Conservation (phyloP, 2,329 filamentous ascomycete species). For the Sporothrix inflata region DNA sequence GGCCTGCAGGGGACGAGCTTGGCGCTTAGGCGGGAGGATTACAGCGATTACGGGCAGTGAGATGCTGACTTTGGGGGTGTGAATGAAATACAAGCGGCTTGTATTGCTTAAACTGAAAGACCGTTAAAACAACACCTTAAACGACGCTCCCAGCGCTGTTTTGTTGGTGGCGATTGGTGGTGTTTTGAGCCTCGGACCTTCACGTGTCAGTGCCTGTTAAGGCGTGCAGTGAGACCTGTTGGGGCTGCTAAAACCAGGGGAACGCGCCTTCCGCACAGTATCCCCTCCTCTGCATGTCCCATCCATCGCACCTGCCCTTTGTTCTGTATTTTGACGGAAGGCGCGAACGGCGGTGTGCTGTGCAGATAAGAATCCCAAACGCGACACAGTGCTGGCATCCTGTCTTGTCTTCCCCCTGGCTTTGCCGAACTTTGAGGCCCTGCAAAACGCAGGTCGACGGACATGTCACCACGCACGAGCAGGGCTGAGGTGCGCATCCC, state of each 20-base stretch:
- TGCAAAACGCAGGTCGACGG: conserved; percentile 19
- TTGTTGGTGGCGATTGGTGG: background rate
- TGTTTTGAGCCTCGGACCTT: background rate
- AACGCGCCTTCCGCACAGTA: background rate
- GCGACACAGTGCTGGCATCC: background rate
- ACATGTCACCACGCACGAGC: conserved; percentile 20
- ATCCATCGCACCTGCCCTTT: background rate
- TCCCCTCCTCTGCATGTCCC: background rate
- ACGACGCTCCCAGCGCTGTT: too few relatives aligned
- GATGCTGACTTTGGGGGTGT: conserved; percentile 12
- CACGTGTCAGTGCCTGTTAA: background rate
- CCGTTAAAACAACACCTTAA: too few relatives aligned
- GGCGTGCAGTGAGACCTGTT: background rate
- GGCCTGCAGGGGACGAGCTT: background rate
- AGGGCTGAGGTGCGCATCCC: conserved; percentile 17
- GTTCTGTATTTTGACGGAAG: background rate
- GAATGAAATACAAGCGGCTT: background rate
- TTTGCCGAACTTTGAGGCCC: conserved; percentile 7
- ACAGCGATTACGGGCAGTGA: background rate
- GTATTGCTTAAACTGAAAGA: background rate
- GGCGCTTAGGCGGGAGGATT: background rate
- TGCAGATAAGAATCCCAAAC: conserved; percentile 9
- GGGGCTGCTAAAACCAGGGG: background rate
- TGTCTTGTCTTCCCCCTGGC: background rate
- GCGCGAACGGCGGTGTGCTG: conserved; percentile 12